phyloP scores from a whole-genome alignment of 169 alveolate species.

The Amoebophrya sp. region DNA sequence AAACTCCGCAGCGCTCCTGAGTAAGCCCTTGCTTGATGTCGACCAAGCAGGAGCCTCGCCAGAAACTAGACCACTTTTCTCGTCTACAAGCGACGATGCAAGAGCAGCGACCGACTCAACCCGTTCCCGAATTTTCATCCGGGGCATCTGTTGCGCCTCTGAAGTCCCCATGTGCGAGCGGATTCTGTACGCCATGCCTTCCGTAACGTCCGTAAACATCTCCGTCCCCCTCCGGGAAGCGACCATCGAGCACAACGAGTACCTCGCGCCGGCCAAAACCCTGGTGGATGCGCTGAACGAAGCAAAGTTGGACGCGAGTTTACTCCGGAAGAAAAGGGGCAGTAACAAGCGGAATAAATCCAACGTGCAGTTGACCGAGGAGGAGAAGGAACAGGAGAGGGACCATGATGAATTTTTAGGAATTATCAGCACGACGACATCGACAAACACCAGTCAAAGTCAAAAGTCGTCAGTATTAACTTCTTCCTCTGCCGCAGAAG shows the following conservation, averaged over 20 bases:
- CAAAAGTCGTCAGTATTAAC: too few relatives aligned
- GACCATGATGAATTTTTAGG: background rate
- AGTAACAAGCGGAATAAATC: background rate
- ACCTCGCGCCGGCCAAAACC: background rate
- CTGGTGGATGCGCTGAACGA: slow-evolving; percentile 13
- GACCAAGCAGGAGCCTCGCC: too few relatives aligned
- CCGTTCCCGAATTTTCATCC: background rate
- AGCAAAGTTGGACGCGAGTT: background rate
- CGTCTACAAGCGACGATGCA: too few relatives aligned
- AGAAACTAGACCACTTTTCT: too few relatives aligned
- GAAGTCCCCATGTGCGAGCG: slow-evolving; percentile 13
- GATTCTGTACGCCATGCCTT: background rate
- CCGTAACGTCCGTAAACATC: background rate
- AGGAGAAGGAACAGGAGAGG: background rate
- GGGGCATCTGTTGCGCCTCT: background rate
- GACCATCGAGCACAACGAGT: background rate
- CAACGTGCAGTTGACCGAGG: background rate
- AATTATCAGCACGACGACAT: background rate
- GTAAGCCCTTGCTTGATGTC: too few relatives aligned
- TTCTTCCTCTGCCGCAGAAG: too few relatives aligned
- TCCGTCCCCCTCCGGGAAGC: background rate
- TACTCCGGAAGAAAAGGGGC: background rate
- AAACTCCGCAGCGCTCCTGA: too few relatives aligned
- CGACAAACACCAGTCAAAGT: too few relatives aligned
- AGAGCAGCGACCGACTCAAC: too few relatives aligned